Evolutionary conservation across 768 basidiomycete genomes (phyloP), one percentile per base, ranked within the genome.

Genomic region (Phlebiopsis gigantea): DNA sequence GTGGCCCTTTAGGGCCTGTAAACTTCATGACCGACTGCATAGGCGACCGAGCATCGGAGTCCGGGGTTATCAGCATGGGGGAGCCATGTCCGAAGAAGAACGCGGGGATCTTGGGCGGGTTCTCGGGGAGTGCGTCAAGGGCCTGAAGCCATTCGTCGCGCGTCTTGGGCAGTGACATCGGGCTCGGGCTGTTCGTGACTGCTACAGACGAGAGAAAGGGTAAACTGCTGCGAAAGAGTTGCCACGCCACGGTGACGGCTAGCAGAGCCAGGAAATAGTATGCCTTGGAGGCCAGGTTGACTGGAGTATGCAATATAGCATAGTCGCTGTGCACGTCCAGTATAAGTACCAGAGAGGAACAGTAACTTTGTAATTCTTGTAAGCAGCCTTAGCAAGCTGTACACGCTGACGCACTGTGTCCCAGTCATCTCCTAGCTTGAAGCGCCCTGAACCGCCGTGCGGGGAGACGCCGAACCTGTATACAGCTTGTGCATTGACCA

Each of bases 41-140:
- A 14, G 56, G 25, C 28, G 50, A 59, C 14, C 49, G 21, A 1
- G 31, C 46, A 24, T 43, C 62, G 24, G 52, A 21, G 21, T 68
- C 63, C 1, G 75, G 71, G 63, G 74, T 74, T 1, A 74, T 75
- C 24, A 84, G 68, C 63, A 81, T 65, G 0, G 83, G 83, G 39
- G 82, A 82, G 7, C 87, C 85, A 70, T 88, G 87, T 4, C 77
- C 83, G 59, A 90, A 88, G 76, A 87, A 92, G 74, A 92, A 86
- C 0, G 82, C 73, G 0, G 88, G 89, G 21, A 90, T 86, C 34
- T 79, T 77, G n/a, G 77, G 67, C 4, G 82, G 80, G 0, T 77
- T 79, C 4, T 77, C 63, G 0, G 86, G 84, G 0, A 87, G 75
- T 0, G 75, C 69, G 1, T 81, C 75, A 4, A 87, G 75, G 2